These are phyloP conservation scores for Pterocarpus santalinus DNA, from an alignment of 306 rosid species.

Conservation along the genomic window DNA sequence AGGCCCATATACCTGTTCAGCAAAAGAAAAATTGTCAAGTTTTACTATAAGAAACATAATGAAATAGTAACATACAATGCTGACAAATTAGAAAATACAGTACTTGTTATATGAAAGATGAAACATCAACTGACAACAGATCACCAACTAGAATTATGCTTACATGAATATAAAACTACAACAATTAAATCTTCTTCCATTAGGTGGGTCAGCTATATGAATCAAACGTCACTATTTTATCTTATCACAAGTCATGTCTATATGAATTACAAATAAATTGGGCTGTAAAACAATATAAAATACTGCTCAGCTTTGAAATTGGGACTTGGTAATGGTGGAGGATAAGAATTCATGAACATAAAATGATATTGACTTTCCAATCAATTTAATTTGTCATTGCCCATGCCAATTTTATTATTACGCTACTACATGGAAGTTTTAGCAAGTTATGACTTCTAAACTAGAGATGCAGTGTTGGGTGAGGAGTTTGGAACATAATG, in stretches of 20 bases:
- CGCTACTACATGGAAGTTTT: background rate
- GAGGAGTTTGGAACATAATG: background rate
- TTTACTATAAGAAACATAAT: background rate
- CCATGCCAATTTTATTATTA: background rate
- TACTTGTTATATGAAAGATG: background rate
- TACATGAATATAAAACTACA: no score
- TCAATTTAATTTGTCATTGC: background rate
- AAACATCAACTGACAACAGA: background rate
- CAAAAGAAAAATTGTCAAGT: background rate
- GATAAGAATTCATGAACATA: background rate
- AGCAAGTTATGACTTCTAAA: conserved; percentile 14
- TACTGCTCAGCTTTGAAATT: background rate
- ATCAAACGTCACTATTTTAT: no score
- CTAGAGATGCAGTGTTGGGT: background rate
- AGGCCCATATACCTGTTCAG: conserved; percentile 64
- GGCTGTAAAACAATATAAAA: no score
- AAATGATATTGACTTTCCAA: background rate
- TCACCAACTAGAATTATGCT: no score
- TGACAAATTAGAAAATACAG: background rate
- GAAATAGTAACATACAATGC: background rate
- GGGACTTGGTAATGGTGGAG: background rate
- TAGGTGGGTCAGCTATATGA: no score
- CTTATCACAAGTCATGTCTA: no score
- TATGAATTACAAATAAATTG: no score
- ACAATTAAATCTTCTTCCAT: no score